Percentiles rank a stretch among this genome's conserved stretches.
These are phyloP conservation scores for Apiospora marii DNA, from an alignment of 2,329 filamentous ascomycete genomes.

Conservation along the genomic window DNA sequence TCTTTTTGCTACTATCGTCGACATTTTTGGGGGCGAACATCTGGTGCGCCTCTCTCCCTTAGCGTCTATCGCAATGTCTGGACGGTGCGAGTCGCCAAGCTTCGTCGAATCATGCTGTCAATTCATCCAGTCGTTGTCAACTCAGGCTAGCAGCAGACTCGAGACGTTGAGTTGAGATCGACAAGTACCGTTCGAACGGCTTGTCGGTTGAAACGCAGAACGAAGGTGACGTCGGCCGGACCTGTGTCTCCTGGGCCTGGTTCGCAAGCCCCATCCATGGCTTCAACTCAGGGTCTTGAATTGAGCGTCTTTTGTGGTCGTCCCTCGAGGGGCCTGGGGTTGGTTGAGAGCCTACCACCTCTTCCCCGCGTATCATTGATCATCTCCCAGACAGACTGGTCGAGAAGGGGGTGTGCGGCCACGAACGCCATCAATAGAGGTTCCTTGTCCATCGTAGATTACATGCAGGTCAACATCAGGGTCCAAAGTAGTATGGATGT, in stretches of 20 bases:
- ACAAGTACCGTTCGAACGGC: not conserved
- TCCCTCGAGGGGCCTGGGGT: not conserved
- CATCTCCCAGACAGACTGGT: not conserved
- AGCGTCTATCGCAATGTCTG: constrained; percentile 9
- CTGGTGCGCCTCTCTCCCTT: not conserved
- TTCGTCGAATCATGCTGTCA: constrained; percentile 19
- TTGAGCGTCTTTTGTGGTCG: not conserved
- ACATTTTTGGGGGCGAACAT: not conserved
- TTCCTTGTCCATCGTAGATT: constrained; percentile 22
- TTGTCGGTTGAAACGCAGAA: not conserved
- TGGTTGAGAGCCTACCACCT: not conserved
- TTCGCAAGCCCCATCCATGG: not conserved
- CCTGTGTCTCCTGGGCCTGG: not conserved
- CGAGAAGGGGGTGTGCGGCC: not conserved
- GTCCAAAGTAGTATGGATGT: constrained; percentile 18
- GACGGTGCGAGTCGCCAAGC: constrained; percentile 8
- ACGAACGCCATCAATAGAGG: constrained; percentile 2
- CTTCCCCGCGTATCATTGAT: not conserved
- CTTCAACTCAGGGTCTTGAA: not conserved
- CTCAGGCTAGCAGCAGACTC: constrained; percentile 16
- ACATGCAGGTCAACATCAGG: constrained; percentile 23
- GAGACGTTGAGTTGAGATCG: not conserved
- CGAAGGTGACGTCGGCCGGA: not conserved
- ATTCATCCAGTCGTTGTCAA: constrained; percentile 6
- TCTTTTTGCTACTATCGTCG: not conserved